Conservation (phyloP, 2,329 filamentous ascomycete genomes). For the Ophiostoma tasmaniense region DNA sequence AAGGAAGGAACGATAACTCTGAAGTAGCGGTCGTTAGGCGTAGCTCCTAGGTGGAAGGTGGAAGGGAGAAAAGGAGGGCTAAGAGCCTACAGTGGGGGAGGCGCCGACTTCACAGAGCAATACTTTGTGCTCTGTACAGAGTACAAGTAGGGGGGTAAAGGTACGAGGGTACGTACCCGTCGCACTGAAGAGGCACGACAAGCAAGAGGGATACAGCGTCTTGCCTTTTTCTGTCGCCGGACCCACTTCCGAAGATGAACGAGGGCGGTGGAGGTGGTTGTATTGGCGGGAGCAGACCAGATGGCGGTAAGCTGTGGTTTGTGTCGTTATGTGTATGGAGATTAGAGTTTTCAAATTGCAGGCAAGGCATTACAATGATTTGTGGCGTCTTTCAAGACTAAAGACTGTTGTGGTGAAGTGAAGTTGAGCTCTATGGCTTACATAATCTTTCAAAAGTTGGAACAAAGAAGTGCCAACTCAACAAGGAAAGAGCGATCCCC, state of each 20-base stretch:
- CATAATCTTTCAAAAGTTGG: neutral
- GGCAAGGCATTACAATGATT: too few species aligned
- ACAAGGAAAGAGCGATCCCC: neutral
- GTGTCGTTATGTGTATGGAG: neutral
- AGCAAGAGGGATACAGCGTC: neutral
- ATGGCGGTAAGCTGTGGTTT: constrained; percentile 2
- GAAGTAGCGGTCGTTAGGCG: constrained; percentile 3
- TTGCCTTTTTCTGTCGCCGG: neutral
- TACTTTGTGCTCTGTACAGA: too few species aligned
- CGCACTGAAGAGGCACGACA: neutral
- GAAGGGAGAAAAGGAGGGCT: constrained; percentile 1
- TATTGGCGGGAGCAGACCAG: neutral
- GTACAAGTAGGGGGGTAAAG: neutral
- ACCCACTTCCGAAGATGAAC: neutral
- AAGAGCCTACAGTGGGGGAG: neutral
- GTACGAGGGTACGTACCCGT: neutral
- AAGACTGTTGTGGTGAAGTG: neutral
- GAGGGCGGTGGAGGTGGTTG: constrained; percentile 5
- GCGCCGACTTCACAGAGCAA: neutral
- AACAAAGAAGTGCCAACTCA: constrained; percentile 1
- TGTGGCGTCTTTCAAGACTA: too few species aligned
- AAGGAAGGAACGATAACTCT: neutral
- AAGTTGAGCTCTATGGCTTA: neutral
- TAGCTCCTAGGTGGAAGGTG: neutral
- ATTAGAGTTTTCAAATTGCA: neutral